A percentile compares a stretch with the other conserved stretches of the same genome.
phyloP scores from a whole-genome alignment of 768 basidiomycete genomes.

The Heimioporus sp. region DNA sequence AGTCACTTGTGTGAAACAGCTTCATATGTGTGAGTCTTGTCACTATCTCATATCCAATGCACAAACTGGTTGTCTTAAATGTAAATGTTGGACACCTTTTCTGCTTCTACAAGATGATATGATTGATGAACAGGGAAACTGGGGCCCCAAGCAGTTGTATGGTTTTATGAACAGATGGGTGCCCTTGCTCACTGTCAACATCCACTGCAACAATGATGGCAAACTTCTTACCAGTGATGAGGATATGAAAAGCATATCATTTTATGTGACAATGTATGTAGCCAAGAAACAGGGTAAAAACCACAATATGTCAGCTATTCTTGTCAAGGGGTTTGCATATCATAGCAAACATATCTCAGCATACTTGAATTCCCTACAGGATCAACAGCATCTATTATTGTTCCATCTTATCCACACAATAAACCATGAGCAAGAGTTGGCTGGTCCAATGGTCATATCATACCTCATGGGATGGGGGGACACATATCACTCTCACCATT shows the following conservation, averaged over 20 bases:
- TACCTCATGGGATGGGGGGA: conserved; percentile 49
- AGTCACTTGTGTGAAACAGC: too few relatives aligned
- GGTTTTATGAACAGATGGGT: conserved; percentile 15
- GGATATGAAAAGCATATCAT: conserved; percentile 32
- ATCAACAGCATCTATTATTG: conserved; percentile 25
- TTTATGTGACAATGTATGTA: conserved; percentile 35
- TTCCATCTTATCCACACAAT: conserved; percentile 32
- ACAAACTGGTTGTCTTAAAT: too few relatives aligned
- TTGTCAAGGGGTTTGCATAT: conserved; percentile 32
- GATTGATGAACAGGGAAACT: background rate
- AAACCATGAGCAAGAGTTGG: conserved; percentile 37
- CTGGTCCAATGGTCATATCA: conserved; percentile 36
- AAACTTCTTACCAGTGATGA: conserved; percentile 38
- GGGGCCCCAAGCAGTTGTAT: background rate
- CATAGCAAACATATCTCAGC: conserved; percentile 16
- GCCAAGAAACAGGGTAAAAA: conserved; percentile 30
- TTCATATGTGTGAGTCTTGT: too few relatives aligned
- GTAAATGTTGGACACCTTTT: background rate
- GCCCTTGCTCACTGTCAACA: conserved; percentile 22
- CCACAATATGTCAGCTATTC: conserved; percentile 36
- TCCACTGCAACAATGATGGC: conserved; percentile 39
- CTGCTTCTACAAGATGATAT: too few relatives aligned
- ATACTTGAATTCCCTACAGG: conserved; percentile 7
- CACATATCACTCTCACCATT: conserved; percentile 34
- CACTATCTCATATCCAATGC: too few relatives aligned